Percentiles rank a stretch among this genome's conserved stretches.
These are phyloP conservation scores for Chaetomium olivaceum DNA, from an alignment of 2,329 filamentous ascomycete genomes.

Conservation along the genomic window DNA sequence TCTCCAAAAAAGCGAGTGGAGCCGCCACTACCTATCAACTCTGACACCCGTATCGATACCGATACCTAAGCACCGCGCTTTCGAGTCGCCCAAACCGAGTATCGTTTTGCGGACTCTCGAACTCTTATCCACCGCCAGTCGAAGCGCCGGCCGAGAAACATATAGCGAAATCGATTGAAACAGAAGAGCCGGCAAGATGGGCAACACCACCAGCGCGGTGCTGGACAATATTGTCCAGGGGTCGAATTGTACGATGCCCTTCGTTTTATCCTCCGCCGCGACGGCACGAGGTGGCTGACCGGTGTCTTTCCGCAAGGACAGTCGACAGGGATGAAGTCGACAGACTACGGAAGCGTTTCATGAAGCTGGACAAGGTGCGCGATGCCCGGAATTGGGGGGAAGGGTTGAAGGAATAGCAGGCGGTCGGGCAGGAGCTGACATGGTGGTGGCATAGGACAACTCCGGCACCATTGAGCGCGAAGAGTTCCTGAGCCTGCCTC, in stretches of 20 bases:
- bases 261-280: neutral
- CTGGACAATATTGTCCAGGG: conserved; percentile 95
- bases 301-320: conserved; percentile 41
- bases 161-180: neutral
- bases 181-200: conserved; percentile 49
- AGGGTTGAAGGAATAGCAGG: neutral
- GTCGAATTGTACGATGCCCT: conserved; percentile 74
- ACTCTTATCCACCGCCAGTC: neutral
- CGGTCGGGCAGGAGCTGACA: neutral
- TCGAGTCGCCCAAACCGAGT: neutral
- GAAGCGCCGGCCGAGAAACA: neutral
- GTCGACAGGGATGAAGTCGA: conserved; percentile 98
- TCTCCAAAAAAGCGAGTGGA: neutral
- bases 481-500: conserved; percentile 93
- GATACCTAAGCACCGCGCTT: neutral
- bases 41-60: neutral
- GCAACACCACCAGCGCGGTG: conserved; percentile 70
- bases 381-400: too few relatives aligned
- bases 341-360: conserved; percentile 91
- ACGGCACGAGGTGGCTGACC: conserved; percentile 11
- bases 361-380: conserved; percentile 95
- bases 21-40: neutral
- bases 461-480: conserved; percentile 98
- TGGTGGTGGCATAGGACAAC: conserved; percentile 67
- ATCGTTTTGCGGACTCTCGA: neutral